phyloP scores from a whole-genome alignment of 345 rosid species.

The Gossypium turneri region DNA sequence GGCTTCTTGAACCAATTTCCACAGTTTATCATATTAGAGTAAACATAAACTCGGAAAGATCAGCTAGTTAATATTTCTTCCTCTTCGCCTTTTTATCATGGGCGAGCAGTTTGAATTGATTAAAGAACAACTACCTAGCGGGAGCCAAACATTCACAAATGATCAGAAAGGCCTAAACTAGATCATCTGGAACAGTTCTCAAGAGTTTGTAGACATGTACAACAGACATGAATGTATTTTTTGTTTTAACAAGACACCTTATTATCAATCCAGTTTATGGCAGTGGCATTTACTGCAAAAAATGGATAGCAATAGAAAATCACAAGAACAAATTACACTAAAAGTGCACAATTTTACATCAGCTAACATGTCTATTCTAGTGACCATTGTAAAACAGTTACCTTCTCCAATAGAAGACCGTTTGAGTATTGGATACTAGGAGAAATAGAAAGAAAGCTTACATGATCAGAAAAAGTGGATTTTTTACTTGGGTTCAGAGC shows the following conservation, averaged over 20 bases:
- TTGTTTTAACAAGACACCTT: neutral
- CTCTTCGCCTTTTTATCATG: neutral
- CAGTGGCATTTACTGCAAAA: neutral
- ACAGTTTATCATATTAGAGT: neutral
- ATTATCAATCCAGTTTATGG: neutral
- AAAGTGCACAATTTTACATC: neutral
- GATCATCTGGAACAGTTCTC: neutral
- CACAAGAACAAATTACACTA: neutral
- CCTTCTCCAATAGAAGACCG: neutral
- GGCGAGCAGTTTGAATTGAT: neutral
- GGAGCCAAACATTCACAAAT: neutral
- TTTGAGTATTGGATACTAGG: neutral
- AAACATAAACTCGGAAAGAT: neutral
- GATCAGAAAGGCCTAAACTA: neutral
- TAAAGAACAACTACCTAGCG: neutral
- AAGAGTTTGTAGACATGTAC: neutral
- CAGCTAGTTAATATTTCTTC: neutral
- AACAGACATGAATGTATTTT: neutral
- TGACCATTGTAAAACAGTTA: neutral
- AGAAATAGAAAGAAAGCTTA: slow-evolving; percentile 33
- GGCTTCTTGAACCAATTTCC: no score
- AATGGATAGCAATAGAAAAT: neutral
- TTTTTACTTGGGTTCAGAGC: slow-evolving; percentile 61
- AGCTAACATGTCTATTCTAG: neutral
- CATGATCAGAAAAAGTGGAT: slow-evolving; percentile 37